Percentiles rank a stretch among this genome's conserved stretches.
phyloP scores from a whole-genome alignment of 2,329 filamentous ascomycete genomes.

The Zymoseptoria crescenta region DNA sequence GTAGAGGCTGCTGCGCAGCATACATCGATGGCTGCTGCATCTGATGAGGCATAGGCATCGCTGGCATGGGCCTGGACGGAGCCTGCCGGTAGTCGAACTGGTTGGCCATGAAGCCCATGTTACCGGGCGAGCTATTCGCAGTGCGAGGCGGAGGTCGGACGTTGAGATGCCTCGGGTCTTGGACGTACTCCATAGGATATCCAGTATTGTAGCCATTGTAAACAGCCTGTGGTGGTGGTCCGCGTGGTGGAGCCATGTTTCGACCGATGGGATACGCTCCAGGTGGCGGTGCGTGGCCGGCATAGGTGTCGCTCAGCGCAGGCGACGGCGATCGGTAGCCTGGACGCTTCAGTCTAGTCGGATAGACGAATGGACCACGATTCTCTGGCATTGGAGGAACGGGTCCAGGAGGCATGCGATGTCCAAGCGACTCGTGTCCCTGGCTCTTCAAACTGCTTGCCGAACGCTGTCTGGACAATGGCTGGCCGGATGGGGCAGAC shows the following conservation, averaged over 20 bases:
- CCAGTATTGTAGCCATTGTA: slow-evolving; percentile 26
- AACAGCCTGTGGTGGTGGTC: slow-evolving; percentile 17
- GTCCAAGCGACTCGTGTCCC: slow-evolving; percentile 26
- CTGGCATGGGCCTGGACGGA: slow-evolving; percentile 17
- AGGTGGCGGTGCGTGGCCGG: slow-evolving; percentile 21
- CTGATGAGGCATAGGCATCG: slow-evolving; percentile 14
- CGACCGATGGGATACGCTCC: slow-evolving; percentile 17
- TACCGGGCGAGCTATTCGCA: slow-evolving; percentile 19
- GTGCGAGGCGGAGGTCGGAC: slow-evolving; percentile 22
- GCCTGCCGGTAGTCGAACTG: slow-evolving; percentile 23
- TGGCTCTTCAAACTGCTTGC: slow-evolving; percentile 39
- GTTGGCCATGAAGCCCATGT: slow-evolving; percentile 19
- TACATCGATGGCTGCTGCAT: slow-evolving; percentile 15
- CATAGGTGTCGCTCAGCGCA: slow-evolving; percentile 35
- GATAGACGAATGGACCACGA: slow-evolving; percentile 36
- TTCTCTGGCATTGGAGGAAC: slow-evolving; percentile 28
- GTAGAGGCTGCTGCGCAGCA: slow-evolving; percentile 14
- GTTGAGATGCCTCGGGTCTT: slow-evolving; percentile 17
- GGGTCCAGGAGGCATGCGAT: slow-evolving; percentile 27
- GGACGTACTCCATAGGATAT: slow-evolving; percentile 19
- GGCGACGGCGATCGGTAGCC: slow-evolving; percentile 38
- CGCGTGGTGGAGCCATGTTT: slow-evolving; percentile 18
- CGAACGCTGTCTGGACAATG: slow-evolving; percentile 37
- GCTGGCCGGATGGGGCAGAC: slow-evolving; percentile 28
- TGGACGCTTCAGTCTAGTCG: slow-evolving; percentile 35